These are phyloP conservation scores for Drechslera avenae DNA, from an alignment of 2,329 filamentous ascomycete species.

Conservation along the genomic window DNA sequence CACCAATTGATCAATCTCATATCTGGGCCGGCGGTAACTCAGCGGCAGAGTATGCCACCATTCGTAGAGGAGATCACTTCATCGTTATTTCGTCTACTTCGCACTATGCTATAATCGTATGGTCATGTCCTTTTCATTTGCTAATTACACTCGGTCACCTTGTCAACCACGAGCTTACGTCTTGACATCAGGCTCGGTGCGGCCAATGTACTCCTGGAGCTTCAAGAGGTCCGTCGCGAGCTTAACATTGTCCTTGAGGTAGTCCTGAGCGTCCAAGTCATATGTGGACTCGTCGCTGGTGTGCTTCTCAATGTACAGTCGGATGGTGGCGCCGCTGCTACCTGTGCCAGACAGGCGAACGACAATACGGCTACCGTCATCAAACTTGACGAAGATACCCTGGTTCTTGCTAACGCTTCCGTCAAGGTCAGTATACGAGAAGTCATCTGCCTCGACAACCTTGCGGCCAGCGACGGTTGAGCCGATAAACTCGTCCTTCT, in stretches of 20 bases:
- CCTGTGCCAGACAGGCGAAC: slow-evolving; percentile 94
- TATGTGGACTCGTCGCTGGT: slow-evolving; percentile 80
- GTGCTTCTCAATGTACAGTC: slow-evolving; percentile 96
- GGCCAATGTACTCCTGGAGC: slow-evolving; percentile 91
- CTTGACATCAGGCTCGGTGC: slow-evolving; percentile 94
- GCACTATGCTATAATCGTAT: slow-evolving; percentile 1
- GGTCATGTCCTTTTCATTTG: slow-evolving; percentile 4
- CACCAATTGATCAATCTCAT: no score
- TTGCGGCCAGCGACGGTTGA: slow-evolving; percentile 82
- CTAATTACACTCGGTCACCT: slow-evolving; percentile 5
- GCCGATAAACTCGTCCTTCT: slow-evolving; percentile 76
- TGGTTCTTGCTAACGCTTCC: slow-evolving; percentile 95
- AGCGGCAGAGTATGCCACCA: no score
- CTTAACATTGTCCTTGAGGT: slow-evolving; percentile 86
- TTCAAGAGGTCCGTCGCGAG: slow-evolving; percentile 84
- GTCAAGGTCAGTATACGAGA: slow-evolving; percentile 98
- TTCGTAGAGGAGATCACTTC: background rate
- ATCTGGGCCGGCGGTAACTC: no score
- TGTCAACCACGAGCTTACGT: slow-evolving; percentile 62
- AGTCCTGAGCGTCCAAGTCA: slow-evolving; percentile 84
- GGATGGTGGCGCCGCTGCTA: slow-evolving; percentile 92
- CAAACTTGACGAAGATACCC: slow-evolving; percentile 92
- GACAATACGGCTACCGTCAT: slow-evolving; percentile 91
- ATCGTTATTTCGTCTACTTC: background rate
- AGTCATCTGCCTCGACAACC: slow-evolving; percentile 89